phyloP scores from a whole-genome alignment of 1,284 basidiomycete species.

The Heterobasidion annosum region DNA sequence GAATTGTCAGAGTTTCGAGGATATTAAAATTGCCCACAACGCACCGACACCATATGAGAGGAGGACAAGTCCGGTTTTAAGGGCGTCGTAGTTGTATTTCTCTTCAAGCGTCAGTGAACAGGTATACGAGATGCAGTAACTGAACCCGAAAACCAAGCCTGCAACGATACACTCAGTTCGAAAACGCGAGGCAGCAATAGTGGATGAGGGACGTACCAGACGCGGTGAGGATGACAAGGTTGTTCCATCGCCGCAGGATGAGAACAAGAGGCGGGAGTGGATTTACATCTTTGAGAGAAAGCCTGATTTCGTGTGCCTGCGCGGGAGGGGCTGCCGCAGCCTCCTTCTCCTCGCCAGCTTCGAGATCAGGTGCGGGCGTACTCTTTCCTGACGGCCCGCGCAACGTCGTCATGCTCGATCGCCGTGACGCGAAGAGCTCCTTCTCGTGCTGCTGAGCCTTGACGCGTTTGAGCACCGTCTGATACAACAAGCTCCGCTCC shows the following conservation, averaged over 20 bases:
- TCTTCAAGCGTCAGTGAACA: constrained; percentile 59
- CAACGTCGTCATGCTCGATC: constrained; percentile 6
- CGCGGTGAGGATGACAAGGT: constrained; percentile 54
- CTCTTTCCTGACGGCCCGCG: neutral
- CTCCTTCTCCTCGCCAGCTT: neutral
- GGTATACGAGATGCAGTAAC: constrained; percentile 65
- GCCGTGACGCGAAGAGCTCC: constrained; percentile 1
- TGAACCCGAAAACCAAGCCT: constrained; percentile 69
- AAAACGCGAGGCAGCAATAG: neutral
- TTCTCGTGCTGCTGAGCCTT: constrained; percentile 7
- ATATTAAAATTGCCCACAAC: constrained; percentile 8
- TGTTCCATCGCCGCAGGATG: constrained; percentile 57
- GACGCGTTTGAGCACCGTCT: constrained; percentile 38
- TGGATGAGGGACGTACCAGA: constrained; percentile 41
- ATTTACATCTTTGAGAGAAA: constrained; percentile 66
- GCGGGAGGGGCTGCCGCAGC: neutral
- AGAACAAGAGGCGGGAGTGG: constrained; percentile 52
- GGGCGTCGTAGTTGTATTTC: constrained; percentile 60
- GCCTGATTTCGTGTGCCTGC: constrained; percentile 31
- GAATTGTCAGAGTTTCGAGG: constrained; percentile 1
- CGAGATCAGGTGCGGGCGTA: neutral
- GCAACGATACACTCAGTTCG: neutral
- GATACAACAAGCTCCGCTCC: constrained; percentile 74
- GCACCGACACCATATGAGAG: constrained; percentile 65
- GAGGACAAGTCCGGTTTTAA: constrained; percentile 70